These are phyloP conservation scores for Blepharisma stoltei DNA, from an alignment of 73 alveolate species.

Conservation along the genomic window DNA sequence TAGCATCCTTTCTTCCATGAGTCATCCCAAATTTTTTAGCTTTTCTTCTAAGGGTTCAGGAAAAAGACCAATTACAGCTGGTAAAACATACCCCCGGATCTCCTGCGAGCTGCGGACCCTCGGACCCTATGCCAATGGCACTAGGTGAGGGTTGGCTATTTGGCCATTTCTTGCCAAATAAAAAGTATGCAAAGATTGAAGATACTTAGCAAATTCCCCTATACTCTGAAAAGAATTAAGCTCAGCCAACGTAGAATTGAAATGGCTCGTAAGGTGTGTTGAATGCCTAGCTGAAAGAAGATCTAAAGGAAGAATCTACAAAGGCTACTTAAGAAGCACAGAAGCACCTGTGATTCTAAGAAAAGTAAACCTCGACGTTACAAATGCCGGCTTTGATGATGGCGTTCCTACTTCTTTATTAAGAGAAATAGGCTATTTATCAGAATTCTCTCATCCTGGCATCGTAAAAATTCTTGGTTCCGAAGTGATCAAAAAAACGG, in stretches of 20 bases:
- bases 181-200: slow-evolving; percentile 4
- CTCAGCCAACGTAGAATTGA: slow-evolving; percentile 28
- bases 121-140: too few relatives aligned
- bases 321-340: slow-evolving; percentile 51
- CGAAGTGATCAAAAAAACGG: slow-evolving; percentile 27
- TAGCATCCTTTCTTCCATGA: too few relatives aligned
- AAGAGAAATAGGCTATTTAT: slow-evolving; percentile 72
- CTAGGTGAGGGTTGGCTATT: too few relatives aligned
- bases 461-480: slow-evolving; percentile 43
- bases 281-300: slow-evolving; percentile 52
- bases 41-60: too few relatives aligned
- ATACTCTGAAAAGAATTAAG: slow-evolving; percentile 38
- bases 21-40: too few relatives aligned
- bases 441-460: slow-evolving; percentile 26
- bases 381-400: slow-evolving; percentile 89
- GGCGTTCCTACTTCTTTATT: slow-evolving; percentile 87
- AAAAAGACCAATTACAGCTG: too few relatives aligned
- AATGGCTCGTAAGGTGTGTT: slow-evolving; percentile 36
- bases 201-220: not conserved
- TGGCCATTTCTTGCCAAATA: too few relatives aligned
- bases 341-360: slow-evolving; percentile 47
- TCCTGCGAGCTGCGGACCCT: too few relatives aligned
- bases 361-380: slow-evolving; percentile 66
- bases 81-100: too few relatives aligned
- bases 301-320: slow-evolving; percentile 70